Evolutionary conservation across 495 filamentous ascomycete genomes (phyloP), one percentile per base, ranked within the genome.

Genomic region (Xylaria nigripes): DNA sequence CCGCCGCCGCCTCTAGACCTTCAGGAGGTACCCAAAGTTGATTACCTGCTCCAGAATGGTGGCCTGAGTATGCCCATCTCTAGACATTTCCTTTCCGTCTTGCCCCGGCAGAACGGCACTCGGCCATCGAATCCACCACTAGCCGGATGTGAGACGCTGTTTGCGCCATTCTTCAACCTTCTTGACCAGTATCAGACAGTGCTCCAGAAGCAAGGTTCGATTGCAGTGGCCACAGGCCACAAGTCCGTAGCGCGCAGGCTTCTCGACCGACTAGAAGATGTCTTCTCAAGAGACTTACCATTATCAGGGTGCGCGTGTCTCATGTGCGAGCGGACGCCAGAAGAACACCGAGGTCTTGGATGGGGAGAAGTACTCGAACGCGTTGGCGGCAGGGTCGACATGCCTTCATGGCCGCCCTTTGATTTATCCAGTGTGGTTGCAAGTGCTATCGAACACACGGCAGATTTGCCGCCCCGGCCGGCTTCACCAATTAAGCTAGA

Each of bases 301-400:
- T 84, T 83, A 0, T 84, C 95, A 54, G 83, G 79, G 2, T 96
- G 91, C 66, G 68, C 69, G 19, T 92, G 91, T 67, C 68, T 87
- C 44, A 86, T 95, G 75, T 96, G 91, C 61, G 76, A 86, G 38
- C 57, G 68, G 30, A 65, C 70, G 4, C 77, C 77, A 23, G 77
- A 84, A 45, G 74, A 75, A 2, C 78, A 77, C 40, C 71, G 78
- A 30, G 90, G 90, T 1, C 74, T 96, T n/a, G 91, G 89, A 58
- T 99, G 94, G 94, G 91, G 92, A 1, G 94, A 97, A 59, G 88
- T 97, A 6, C 75, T 99, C 22, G 93, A 99, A 70, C 81, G 89
- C 57, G 90, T 96, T 6, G 90, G 89, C 51, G 91, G 91, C 7
- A 81, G 91, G 51, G 77, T 86, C 24, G 86, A 93, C 45, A 75